phyloP scores from a whole-genome alignment of 2,329 filamentous ascomycete species.

The Calonectria hongkongensis region DNA sequence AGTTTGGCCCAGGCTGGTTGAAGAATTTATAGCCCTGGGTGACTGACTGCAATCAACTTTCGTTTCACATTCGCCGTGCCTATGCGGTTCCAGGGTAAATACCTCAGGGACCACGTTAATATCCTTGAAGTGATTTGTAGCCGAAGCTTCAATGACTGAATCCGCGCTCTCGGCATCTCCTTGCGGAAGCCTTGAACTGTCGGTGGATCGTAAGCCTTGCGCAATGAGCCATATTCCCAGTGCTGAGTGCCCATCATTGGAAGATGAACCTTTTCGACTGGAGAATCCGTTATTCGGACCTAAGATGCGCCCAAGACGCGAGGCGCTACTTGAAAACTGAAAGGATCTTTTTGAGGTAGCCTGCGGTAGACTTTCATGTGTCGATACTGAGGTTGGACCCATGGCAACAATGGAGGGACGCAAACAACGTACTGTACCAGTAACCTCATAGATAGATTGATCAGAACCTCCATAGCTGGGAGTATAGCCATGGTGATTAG shows the following conservation, averaged over 20 bases:
- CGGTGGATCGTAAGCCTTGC: constrained; percentile 56
- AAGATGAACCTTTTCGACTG: constrained; percentile 56
- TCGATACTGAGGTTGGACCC: constrained; percentile 8
- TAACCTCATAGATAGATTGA: constrained; percentile 20
- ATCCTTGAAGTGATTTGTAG: neutral
- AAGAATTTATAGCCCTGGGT: neutral
- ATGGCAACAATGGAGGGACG: constrained; percentile 28
- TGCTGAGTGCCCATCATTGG: constrained; percentile 59
- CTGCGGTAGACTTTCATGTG: constrained; percentile 33
- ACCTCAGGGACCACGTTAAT: neutral
- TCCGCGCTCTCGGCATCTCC: constrained; percentile 40
- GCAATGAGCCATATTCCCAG: constrained; percentile 62
- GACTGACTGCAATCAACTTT: neutral
- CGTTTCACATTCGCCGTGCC: neutral
- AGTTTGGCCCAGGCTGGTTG: neutral
- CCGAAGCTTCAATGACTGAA: neutral
- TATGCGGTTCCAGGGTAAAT: neutral
- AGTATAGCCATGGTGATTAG: neutral
- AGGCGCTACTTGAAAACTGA: constrained; percentile 45
- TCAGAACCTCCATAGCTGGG: neutral
- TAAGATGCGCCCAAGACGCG: constrained; percentile 48
- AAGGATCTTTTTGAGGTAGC: constrained; percentile 42
- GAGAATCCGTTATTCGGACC: constrained; percentile 55
- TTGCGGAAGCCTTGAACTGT: constrained; percentile 48
- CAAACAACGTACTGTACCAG: constrained; percentile 28